These are phyloP conservation scores for Stachybotrys echinatus DNA, from an alignment of 2,329 filamentous ascomycete genomes.

Conservation along the genomic window DNA sequence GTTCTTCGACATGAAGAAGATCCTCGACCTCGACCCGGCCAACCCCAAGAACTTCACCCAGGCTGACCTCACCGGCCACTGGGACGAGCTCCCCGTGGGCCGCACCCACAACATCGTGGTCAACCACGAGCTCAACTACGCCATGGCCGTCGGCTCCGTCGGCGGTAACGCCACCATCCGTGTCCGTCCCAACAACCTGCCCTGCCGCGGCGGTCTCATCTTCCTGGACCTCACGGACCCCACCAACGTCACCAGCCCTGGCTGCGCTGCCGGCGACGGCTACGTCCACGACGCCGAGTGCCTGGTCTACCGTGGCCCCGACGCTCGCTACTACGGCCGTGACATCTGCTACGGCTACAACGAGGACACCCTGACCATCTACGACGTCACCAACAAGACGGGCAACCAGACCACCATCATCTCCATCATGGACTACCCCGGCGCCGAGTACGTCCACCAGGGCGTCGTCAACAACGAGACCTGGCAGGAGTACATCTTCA, in stretches of 20 bases:
- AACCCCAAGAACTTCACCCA: conserved; percentile 25
- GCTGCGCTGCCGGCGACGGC: conserved; percentile 27
- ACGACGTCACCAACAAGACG: conserved; percentile 40
- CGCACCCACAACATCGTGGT: conserved; percentile 48
- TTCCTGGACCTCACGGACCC: conserved; percentile 54
- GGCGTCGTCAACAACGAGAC: conserved; percentile 43
- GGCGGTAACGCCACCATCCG: conserved; percentile 1
- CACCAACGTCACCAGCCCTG: conserved; percentile 44
- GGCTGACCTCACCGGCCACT: conserved; percentile 29
- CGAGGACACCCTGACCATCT: conserved; percentile 7
- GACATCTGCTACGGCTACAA: conserved; percentile 7
- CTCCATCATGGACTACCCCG: conserved; percentile 46
- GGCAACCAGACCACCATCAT: conserved; percentile 31
- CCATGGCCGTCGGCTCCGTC: conserved; percentile 35
- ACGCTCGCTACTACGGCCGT: background rate
- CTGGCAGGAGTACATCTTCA: conserved; percentile 32
- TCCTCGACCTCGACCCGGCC: conserved; percentile 7
- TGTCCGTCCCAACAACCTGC: conserved; percentile 24
- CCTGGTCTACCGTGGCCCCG: conserved; percentile 1
- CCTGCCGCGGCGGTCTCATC: conserved; percentile 46
- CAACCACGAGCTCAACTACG: conserved; percentile 41
- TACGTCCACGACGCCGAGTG: conserved; percentile 2
- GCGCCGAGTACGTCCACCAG: conserved; percentile 50
- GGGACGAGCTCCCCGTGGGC: conserved; percentile 28
- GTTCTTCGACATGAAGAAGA: conserved; percentile 55